A percentile compares a stretch with the other conserved stretches of the same genome.
Evolutionary conservation across 768 basidiomycete species (phyloP).

Genomic region (Leccinum subgranulosum): DNA sequence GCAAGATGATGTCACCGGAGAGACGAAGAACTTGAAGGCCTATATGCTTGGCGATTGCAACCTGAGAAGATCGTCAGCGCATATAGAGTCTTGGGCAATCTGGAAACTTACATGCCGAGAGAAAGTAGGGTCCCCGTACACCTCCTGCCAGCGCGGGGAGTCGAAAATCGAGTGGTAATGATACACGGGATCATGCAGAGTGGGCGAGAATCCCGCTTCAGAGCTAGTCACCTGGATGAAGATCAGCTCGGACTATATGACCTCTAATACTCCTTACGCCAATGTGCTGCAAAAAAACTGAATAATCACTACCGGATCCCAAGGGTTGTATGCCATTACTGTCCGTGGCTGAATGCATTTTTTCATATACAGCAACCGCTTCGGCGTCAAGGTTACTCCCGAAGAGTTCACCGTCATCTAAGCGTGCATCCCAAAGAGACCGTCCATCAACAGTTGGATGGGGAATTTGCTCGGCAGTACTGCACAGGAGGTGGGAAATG

Average conservation of each 20-base stretch:
- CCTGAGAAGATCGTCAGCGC: slow-evolving; percentile 33
- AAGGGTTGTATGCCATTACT: slow-evolving; percentile 37
- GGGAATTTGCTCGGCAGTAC: slow-evolving; percentile 64
- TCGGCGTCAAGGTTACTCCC: no score
- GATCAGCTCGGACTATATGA: no score
- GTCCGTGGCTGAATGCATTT: no score
- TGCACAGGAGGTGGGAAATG: slow-evolving; percentile 69
- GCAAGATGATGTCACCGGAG: slow-evolving; percentile 61
- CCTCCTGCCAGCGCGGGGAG: slow-evolving; percentile 65
- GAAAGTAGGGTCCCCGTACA: slow-evolving; percentile 76
- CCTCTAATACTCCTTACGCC: slow-evolving; percentile 38
- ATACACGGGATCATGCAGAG: slow-evolving; percentile 57
- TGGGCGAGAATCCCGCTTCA: slow-evolving; percentile 29
- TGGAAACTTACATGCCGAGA: slow-evolving; percentile 55
- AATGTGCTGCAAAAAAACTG: slow-evolving; percentile 82
- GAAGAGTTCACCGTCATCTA: slow-evolving; percentile 46
- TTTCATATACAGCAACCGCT: no score
- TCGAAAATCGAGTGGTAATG: slow-evolving; percentile 81
- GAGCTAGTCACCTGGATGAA: slow-evolving; percentile 32
- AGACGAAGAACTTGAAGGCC: slow-evolving; percentile 61
- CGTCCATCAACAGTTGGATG: slow-evolving; percentile 65
- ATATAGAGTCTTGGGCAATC: no score
- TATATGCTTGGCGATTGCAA: slow-evolving; percentile 63
- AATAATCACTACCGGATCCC: slow-evolving; percentile 90
- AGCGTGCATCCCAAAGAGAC: slow-evolving; percentile 76